Percentiles rank a stretch among this genome's conserved stretches.
Evolutionary conservation across 768 basidiomycete species (phyloP).

Genomic region (Botryobasidium botryosum): DNA sequence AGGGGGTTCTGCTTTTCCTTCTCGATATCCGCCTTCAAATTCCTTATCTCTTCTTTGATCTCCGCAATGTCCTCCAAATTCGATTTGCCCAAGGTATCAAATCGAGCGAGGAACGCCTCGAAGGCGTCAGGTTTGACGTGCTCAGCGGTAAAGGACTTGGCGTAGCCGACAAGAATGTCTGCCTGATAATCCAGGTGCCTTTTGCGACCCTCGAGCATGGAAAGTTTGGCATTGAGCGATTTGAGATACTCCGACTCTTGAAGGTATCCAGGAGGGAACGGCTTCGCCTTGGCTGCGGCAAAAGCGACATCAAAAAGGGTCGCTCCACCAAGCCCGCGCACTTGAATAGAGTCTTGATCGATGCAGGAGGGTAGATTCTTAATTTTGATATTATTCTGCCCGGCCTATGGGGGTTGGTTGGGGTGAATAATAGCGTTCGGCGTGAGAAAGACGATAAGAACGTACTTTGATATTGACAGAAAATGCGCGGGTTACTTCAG

Average conservation of each 20-base stretch:
- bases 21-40: slow-evolving; percentile 6
- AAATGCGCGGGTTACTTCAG: slow-evolving; percentile 6
- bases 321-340: slow-evolving; percentile 11
- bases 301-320: slow-evolving; percentile 11
- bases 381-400: slow-evolving; percentile 10
- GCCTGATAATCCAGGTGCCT: neutral
- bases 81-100: too few species aligned
- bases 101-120: slow-evolving; percentile 24
- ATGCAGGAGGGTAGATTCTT: slow-evolving; percentile 8
- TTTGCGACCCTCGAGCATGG: slow-evolving; percentile 3
- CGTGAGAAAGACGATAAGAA: neutral
- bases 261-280: neutral
- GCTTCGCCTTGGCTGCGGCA: neutral
- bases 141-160: slow-evolving; percentile 23
- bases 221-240: neutral
- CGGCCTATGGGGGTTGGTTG: neutral
- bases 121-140: slow-evolving; percentile 14
- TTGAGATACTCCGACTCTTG: neutral
- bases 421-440: neutral
- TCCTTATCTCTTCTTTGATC: neutral
- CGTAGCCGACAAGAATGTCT: neutral
- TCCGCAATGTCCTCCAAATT: slow-evolving; percentile 1
- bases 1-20: slow-evolving; percentile 21
- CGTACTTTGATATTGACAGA: slow-evolving; percentile 7
- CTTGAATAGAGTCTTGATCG: slow-evolving; percentile 10